phyloP scores from a whole-genome alignment of 83 land plant species.

The Diphasiastrum complanatum region DNA sequence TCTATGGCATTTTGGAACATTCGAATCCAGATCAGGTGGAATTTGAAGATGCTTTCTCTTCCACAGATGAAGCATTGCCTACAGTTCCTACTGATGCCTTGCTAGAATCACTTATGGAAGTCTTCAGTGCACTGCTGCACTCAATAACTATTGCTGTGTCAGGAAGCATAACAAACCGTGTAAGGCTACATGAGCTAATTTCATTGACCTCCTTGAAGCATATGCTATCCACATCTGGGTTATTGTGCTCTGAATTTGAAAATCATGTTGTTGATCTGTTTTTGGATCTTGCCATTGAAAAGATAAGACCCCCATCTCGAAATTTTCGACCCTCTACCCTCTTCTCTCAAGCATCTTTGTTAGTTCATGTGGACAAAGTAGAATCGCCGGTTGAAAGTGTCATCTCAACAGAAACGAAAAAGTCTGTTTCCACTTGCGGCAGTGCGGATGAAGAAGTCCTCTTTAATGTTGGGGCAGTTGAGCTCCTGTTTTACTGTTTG shows the following conservation, averaged over 20 bases:
- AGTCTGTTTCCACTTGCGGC: slow-evolving; percentile 14
- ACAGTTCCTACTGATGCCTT: neutral
- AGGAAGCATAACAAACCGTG: slow-evolving; percentile 63
- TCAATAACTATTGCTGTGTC: slow-evolving; percentile 62
- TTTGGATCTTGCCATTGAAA: slow-evolving; percentile 79
- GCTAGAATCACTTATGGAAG: slow-evolving; percentile 37
- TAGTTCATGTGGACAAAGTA: too few species aligned
- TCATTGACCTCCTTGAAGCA: slow-evolving; percentile 65
- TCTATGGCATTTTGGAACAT: slow-evolving; percentile 72
- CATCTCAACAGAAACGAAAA: too few species aligned
- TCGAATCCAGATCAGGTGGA: slow-evolving; percentile 27
- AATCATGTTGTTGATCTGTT: slow-evolving; percentile 64
- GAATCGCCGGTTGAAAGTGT: too few species aligned
- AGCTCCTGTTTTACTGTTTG: slow-evolving; percentile 56
- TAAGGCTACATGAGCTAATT: slow-evolving; percentile 57
- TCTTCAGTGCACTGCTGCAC: slow-evolving; percentile 68
- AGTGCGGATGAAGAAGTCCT: slow-evolving; percentile 39
- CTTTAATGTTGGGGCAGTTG: slow-evolving; percentile 74
- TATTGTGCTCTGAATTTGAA: slow-evolving; percentile 70
- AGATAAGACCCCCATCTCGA: slow-evolving; percentile 58
- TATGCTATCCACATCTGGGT: slow-evolving; percentile 61
- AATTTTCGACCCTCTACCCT: too few species aligned
- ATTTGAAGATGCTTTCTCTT: slow-evolving; percentile 18
- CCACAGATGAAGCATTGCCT: neutral
- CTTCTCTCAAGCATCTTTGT: slow-evolving; percentile 19